Percentiles rank a stretch among this genome's conserved stretches.
Conservation (phyloP, 352 stramenopile species). For the Globisporangium apiculatum region DNA sequence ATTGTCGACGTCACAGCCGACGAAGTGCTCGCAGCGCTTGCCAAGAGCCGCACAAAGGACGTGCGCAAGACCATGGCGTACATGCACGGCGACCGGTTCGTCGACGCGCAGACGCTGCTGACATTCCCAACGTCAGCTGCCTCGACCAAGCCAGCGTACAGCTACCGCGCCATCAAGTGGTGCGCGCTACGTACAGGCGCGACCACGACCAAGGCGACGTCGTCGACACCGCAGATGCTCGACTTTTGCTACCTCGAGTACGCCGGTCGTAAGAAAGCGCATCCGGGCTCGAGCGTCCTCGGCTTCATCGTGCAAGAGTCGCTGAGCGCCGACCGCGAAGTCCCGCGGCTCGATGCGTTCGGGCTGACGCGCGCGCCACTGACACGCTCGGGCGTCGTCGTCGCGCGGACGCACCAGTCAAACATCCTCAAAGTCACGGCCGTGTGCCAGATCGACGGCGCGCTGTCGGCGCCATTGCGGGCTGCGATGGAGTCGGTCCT, state of each 20-base stretch:
- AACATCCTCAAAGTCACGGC: conserved; percentile 66
- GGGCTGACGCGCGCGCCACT: conserved; percentile 52
- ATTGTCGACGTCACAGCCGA: conserved; percentile 51
- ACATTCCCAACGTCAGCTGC: conserved; percentile 51
- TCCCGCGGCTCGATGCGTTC: conserved; percentile 57
- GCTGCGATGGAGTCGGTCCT: conserved; percentile 57
- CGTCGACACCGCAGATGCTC: conserved; percentile 15
- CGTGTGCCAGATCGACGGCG: conserved; percentile 65
- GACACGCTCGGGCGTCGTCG: conserved; percentile 56
- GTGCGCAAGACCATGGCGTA: conserved; percentile 42
- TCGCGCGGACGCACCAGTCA: conserved; percentile 68
- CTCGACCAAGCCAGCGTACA: conserved; percentile 33
- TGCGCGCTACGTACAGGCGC: conserved; percentile 19
- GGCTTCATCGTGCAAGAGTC: conserved; percentile 79
- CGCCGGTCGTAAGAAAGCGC: conserved; percentile 44
- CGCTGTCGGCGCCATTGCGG: conserved; percentile 23
- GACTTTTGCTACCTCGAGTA: conserved; percentile 79
- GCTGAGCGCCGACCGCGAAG: conserved; percentile 47
- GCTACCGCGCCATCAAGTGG: conserved; percentile 66
- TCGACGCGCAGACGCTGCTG: conserved; percentile 64
- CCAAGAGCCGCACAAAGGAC: conserved; percentile 46
- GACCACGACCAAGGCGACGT: not conserved
- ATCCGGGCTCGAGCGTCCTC: conserved; percentile 36
- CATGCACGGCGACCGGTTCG: conserved; percentile 40
- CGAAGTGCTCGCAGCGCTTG: conserved; percentile 54